Evolutionary conservation across 2,329 filamentous ascomycete genomes (phyloP).

Genomic region (Ilyonectria mors-panacis): DNA sequence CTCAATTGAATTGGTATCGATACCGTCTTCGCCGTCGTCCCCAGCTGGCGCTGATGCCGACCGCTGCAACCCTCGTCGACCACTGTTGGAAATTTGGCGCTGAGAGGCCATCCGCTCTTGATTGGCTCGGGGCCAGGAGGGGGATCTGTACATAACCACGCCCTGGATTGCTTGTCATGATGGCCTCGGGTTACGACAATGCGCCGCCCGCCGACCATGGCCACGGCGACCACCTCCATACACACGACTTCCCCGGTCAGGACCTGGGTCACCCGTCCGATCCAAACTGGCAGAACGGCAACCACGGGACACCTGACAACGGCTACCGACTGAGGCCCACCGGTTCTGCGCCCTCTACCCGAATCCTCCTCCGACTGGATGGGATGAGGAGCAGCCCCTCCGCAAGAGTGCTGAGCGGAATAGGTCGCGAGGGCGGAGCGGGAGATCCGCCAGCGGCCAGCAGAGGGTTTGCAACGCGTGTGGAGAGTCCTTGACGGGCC

Average conservation of each 20-base stretch:
- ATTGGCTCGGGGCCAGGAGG: constrained; percentile 47
- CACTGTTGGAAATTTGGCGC: constrained; percentile 52
- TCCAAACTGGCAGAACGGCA: constrained; percentile 56
- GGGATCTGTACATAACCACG: constrained; percentile 42
- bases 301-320: constrained; percentile 55
- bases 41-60: constrained; percentile 57
- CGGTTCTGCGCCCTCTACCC: constrained; percentile 53
- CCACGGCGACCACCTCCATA: constrained; percentile 49
- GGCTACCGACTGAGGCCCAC: constrained; percentile 53
- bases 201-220: constrained; percentile 57
- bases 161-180: constrained; percentile 50
- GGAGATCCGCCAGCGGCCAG: constrained; percentile 71
- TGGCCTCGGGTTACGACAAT: constrained; percentile 65
- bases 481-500: constrained; percentile 87
- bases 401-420: constrained; percentile 71
- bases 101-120: constrained; percentile 46
- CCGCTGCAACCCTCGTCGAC: constrained; percentile 52
- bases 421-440: constrained; percentile 67
- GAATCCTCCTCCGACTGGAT: constrained; percentile 48
- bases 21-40: constrained; percentile 35
- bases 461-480: constrained; percentile 88
- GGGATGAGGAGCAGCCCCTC: constrained; percentile 59
- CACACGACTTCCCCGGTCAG: constrained; percentile 45
- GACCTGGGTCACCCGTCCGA: constrained; percentile 53
- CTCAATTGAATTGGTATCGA: constrained; percentile 50